Conservation (phyloP, 257 asterid genomes). For the Petunia secreta region DNA sequence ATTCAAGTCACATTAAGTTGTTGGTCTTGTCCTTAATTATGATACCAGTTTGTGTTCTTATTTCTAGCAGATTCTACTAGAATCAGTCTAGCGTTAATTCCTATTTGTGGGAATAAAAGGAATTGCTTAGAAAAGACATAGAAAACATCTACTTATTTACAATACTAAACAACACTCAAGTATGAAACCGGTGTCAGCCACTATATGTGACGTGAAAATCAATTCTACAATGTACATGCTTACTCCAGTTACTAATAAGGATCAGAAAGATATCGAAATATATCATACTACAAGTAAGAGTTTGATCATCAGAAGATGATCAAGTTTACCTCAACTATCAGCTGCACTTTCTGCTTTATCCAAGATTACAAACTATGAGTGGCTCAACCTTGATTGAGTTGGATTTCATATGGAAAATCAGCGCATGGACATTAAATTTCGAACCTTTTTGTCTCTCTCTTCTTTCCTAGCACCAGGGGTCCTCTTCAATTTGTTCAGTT, state of each 20-base stretch:
- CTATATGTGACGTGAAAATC: background rate
- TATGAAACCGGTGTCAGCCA: background rate
- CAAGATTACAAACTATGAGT: conserved; percentile 24
- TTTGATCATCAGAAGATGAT: conserved; percentile 58
- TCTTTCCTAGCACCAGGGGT: conserved; percentile 68
- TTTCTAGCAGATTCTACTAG: background rate
- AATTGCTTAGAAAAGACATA: background rate
- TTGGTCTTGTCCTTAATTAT: no score
- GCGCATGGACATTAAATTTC: conserved; percentile 78
- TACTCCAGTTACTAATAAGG: background rate
- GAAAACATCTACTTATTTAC: background rate
- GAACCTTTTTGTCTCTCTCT: conserved; percentile 63
- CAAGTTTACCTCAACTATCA: conserved; percentile 34
- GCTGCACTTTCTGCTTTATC: conserved; percentile 31
- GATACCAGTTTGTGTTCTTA: background rate
- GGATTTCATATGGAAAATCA: conserved; percentile 27
- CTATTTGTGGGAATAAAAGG: background rate
- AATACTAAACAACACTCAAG: background rate
- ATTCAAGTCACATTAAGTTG: no score
- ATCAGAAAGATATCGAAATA: conserved; percentile 12
- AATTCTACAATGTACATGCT: background rate
- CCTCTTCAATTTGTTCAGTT: conserved; percentile 62
- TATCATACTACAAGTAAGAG: conserved; percentile 44
- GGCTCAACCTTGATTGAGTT: conserved; percentile 71
- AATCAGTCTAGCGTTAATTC: background rate